Evolutionary conservation across 2,329 filamentous ascomycete species (phyloP).

Genomic region (Nannizziopsis arthrosporioides): DNA sequence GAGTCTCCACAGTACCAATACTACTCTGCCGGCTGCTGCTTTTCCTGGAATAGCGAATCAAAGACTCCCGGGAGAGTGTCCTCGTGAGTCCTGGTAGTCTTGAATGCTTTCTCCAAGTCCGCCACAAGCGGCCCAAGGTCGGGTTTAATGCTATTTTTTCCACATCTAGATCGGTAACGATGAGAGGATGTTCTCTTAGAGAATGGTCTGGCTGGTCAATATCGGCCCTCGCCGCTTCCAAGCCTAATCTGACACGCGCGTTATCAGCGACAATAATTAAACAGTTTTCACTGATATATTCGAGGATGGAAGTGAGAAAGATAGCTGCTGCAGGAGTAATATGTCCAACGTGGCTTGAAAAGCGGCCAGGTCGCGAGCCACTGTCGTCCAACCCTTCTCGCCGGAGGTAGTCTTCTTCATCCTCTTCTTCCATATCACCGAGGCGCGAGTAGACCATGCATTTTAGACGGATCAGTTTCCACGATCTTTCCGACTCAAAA

Average conservation of each 20-base stretch:
- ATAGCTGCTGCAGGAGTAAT: constrained; percentile 89
- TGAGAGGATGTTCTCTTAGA: constrained; percentile 44
- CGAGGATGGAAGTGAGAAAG: constrained; percentile 86
- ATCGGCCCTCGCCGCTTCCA: constrained; percentile 38
- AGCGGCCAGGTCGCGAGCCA: constrained; percentile 42
- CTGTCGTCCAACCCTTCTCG: constrained; percentile 57
- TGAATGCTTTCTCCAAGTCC: constrained; percentile 78
- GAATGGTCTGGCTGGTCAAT: constrained; percentile 26
- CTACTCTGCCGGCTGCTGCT: constrained; percentile 30
- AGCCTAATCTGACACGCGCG: constrained; percentile 45
- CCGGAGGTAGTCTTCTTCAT: constrained; percentile 80
- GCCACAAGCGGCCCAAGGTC: constrained; percentile 79
- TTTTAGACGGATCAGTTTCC: constrained; percentile 82
- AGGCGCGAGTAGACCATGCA: constrained; percentile 98
- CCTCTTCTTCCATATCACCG: constrained; percentile 94
- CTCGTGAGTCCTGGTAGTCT: constrained; percentile 28
- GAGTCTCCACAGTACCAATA: constrained; percentile 21
- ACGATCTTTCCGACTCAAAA: constrained; percentile 86
- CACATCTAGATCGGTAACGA: constrained; percentile 86
- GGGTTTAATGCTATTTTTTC: constrained; percentile 85
- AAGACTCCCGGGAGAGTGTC: constrained; percentile 33
- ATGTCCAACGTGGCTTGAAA: constrained; percentile 46
- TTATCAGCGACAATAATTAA: constrained; percentile 79
- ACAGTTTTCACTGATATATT: constrained; percentile 86
- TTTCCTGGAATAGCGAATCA: constrained; percentile 19